These are phyloP conservation scores for Eucalyptus pauciflora DNA, from an alignment of 345 rosid species.

Conservation along the genomic window DNA sequence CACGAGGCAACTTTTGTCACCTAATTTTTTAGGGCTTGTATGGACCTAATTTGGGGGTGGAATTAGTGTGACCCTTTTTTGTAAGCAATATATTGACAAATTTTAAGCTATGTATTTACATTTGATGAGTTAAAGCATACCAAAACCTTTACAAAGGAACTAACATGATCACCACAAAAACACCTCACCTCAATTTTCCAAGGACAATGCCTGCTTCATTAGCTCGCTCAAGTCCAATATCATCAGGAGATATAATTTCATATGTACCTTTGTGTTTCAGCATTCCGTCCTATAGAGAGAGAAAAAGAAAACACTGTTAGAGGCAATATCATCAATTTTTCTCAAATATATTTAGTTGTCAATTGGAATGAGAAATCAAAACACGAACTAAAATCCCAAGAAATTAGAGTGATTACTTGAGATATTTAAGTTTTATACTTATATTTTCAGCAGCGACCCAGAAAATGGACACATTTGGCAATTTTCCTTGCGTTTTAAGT, in stretches of 20 bases:
- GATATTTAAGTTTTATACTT: background rate
- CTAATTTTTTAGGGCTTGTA: background rate
- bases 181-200: slow-evolving; percentile 75
- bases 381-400: background rate
- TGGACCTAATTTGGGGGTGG: background rate
- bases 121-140: background rate
- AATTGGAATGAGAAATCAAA: background rate
- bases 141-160: background rate
- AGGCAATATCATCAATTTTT: background rate
- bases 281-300: slow-evolving; percentile 77
- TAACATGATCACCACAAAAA: background rate
- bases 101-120: background rate
- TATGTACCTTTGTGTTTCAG: slow-evolving; percentile 84
- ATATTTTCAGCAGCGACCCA: background rate
- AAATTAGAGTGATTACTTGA: background rate
- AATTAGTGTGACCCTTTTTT: background rate
- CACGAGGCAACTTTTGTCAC: background rate
- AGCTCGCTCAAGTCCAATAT: slow-evolving; percentile 82
- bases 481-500: background rate
- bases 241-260: slow-evolving; percentile 85
- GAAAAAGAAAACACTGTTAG: background rate
- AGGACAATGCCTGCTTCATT: slow-evolving; percentile 89
- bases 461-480: background rate
- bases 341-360: background rate
- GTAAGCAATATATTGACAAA: background rate